Percentiles rank a stretch among this genome's conserved stretches.
These are phyloP conservation scores for Suillus decipiens DNA, from an alignment of 768 basidiomycete species.

Conservation along the genomic window DNA sequence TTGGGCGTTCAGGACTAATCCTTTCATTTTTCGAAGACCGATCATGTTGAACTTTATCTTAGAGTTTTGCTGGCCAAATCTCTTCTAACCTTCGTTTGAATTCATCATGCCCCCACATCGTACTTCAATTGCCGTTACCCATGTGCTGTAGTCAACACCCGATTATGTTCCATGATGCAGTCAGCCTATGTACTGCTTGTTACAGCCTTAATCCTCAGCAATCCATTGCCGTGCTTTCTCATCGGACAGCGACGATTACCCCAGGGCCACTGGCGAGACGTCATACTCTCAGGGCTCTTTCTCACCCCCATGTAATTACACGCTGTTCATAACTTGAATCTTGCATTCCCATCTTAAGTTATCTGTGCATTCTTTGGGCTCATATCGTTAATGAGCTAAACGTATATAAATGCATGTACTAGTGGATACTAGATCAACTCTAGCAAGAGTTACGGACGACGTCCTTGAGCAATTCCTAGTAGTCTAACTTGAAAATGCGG, in stretches of 20 bases:
- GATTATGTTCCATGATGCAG: slow-evolving; percentile 1
- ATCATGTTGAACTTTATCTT: slow-evolving; percentile 2
- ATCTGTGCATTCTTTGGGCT: not conserved
- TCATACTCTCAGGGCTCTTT: not conserved
- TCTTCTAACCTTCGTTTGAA: slow-evolving; percentile 8
- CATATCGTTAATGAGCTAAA: not conserved
- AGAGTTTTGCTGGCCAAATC: slow-evolving; percentile 5
- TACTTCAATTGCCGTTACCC: not conserved
- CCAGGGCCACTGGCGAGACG: not conserved
- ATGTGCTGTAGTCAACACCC: slow-evolving; percentile 4
- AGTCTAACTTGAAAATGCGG: too few species aligned
- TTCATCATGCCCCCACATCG: not conserved
- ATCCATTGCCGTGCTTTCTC: not conserved
- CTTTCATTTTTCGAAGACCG: not conserved
- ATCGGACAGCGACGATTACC: not conserved
- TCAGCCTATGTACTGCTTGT: slow-evolving; percentile 7
- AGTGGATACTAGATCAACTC: not conserved
- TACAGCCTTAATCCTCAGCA: slow-evolving; percentile 3
- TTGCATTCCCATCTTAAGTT: not conserved
- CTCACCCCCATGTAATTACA: not conserved
- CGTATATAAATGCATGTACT: not conserved
- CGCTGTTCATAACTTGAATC: not conserved
- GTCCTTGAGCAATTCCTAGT: not conserved
- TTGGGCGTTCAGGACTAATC: slow-evolving; percentile 34
- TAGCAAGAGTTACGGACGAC: not conserved